Evolutionary conservation across 1,139 yeast genomes (phyloP).

Genomic region (Pichia sp.): DNA sequence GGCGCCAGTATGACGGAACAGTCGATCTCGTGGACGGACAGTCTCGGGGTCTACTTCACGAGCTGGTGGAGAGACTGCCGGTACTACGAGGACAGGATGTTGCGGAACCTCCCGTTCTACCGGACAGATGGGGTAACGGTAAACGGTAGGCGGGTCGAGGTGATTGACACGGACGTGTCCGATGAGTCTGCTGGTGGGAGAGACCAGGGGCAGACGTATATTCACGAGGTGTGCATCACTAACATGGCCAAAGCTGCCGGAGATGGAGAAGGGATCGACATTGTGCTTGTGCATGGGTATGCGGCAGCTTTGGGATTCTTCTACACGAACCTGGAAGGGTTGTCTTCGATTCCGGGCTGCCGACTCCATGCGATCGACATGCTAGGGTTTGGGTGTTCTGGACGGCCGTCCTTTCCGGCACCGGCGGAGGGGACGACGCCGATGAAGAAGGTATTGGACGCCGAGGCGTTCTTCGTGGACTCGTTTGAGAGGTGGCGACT

Average conservation of each 20-base stretch:
- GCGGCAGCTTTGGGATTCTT: constrained; percentile 75
- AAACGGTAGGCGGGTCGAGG: constrained; percentile 44
- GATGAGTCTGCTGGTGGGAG: constrained; percentile 26
- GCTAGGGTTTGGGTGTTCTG: constrained; percentile 78
- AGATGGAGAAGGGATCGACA: constrained; percentile 33
- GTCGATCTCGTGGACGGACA: not conserved
- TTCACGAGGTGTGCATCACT: constrained; percentile 59
- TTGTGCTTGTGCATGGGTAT: constrained; percentile 73
- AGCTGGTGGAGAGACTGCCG: constrained; percentile 4
- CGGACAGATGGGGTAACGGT: constrained; percentile 39
- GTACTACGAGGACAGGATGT: constrained; percentile 40
- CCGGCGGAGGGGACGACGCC: constrained; percentile 23
- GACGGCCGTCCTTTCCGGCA: constrained; percentile 52
- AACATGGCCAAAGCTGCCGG: constrained; percentile 24
- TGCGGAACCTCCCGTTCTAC: constrained; percentile 53
- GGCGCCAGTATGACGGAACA: not conserved
- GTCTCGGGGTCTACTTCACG: constrained; percentile 1
- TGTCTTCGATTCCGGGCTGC: constrained; percentile 41
- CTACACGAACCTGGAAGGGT: constrained; percentile 58
- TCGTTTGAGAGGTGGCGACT: constrained; percentile 78
- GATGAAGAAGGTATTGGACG: constrained; percentile 37
- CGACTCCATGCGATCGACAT: constrained; percentile 74
- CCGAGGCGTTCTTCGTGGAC: constrained; percentile 75
- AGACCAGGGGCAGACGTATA: constrained; percentile 35
- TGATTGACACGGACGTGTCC: constrained; percentile 49